Base-by-base conservation (phyloP, 495 filamentous ascomycete species). In the Penicillium malachiteum region DNA sequence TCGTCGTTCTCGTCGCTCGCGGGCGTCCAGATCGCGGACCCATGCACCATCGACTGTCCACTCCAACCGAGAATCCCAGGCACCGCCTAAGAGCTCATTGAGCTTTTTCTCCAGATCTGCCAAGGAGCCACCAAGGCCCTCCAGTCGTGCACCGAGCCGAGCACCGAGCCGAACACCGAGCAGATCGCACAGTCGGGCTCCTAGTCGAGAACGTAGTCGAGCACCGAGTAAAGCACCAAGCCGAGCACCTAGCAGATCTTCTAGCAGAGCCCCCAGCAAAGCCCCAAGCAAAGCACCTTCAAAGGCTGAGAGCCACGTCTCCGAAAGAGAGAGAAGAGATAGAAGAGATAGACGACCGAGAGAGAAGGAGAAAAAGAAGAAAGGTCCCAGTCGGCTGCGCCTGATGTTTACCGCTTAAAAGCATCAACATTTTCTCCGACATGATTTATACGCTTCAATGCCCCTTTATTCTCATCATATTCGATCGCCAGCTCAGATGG, bases 361-460 rank as follows among this genome's bases (percentile, higher is more conserved):
- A 48, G 71, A 75, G 42, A 74, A 77, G 52, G 71, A 75, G 42
- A 74, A 77, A 50, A 69, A 65, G 50, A 68, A 66, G 50, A 76
- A 75, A 48, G 69, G 68, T 14, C 69, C 76, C 16, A 78, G 74
- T 44, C 67, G 65, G 12, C 53, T 78, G 42, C 71, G 74, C 33
- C 55, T 77, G n/a, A 75, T 78, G 71, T 76, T 78, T 51, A 75
- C 68, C 12, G 56, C 71, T 49, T 77, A 50, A 72, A 33, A 7
- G 34, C 21, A 48, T 34, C 21, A 5, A 44, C 9, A 2, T 37
- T 10, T 7, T 7, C 12, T 13, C 2, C 34, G 9, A 37, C 12
- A 37, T 9, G 34, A 37, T 37, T 31, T 33, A 2, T 26, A 26
- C 21, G 21, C 1, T 21, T 38, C 7, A 43, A 33, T 0, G 8